Evolutionary conservation across 805 yeast species (phyloP), one percentile per base, ranked within the genome.

Genomic region (Lipomyces yamadae): DNA sequence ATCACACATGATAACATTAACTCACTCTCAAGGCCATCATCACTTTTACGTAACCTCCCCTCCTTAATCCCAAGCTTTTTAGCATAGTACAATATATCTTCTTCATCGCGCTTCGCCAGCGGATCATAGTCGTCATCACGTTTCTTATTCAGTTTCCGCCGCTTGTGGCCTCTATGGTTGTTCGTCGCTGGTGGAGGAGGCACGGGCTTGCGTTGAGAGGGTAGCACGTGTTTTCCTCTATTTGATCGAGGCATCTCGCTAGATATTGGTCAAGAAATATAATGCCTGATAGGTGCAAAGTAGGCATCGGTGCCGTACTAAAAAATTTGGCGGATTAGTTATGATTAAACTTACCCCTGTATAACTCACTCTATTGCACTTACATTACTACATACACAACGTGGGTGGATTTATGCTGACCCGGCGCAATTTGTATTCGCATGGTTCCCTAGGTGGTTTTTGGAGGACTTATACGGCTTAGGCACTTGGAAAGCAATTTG

Each of bases 81-180:
- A 2, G 97, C 93, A 76, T 92, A 93, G 74, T 88, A 91, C 55
- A 84, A 86, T 78, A 90, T 87, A 62, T 93, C 97, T 64, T 85
- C 88, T 66, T 91, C 96, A 71, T 90, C 96, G 69, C 83, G 82
- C 58, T 79, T 78, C 71, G 84, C 74, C 42, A 83, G 77, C 4
- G 72, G 55, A 13, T 37, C 39, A 42, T 15, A 42, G 53, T 83
- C 85, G 48, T 81, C 80, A 80, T 5, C 77, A 70, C 73, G 69
- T 59, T 73, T 75, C 7, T 29, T 15, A 18, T 42, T 35, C 15
- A 61, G 32, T 45, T 58, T 60, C 42, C 61, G 60, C 30, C 65
- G 62, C 35, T 67, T 63, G 13, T 15, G 8, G 24, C 39, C 3
- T 48, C 15, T 32, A 15, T 45, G 35, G 53, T 54, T 18, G 37